Evolutionary conservation across 768 basidiomycete genomes (phyloP), one percentile per base, ranked within the genome.

Genomic region (Suillus plorans): DNA sequence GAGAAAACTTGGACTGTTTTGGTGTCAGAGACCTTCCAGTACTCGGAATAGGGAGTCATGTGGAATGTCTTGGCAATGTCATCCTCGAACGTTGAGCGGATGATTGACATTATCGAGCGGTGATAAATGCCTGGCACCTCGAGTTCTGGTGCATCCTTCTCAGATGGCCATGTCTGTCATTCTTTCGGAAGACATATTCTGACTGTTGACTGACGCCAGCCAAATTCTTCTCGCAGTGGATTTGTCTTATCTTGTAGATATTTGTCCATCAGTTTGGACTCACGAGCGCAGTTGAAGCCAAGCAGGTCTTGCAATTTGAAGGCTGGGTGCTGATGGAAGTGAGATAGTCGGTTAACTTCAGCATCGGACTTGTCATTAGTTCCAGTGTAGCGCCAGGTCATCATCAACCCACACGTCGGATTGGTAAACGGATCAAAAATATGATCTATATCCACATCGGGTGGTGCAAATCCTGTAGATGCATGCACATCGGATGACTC

Each of bases 121-220:
- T 77, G 69, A 47, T 67, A 67, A 2, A 81, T 41, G 9, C 73
- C 74, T 1, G 58, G 44, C 0, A 82, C 70, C 12, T 69, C 63
- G 50, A 79, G 74, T 3, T 62, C 60, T 1, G 76, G 78, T 5
- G 78, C 77, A 18, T 65, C 65, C 0, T 25, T 68, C 61, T 79
- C 76, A 0, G 68, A 67, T 3, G 18, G 2, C 20, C 56, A 56
- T 4, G 16, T 56, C 7, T 14, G 0, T 10, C 60, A 37, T n/a
- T 69, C 64, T 25, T 66, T 71, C 65, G 78, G 36, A 68, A 74
- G 12, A 28, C 60, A 36, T 70, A 74, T 62, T 62, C 70, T 22
- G 73, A 74, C 12, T 63, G 68, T 0, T 61, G 63, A 22, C 63
- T 67, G 5, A 60, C 69, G 76, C 77, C 77, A 1, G 69, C 70